These are phyloP conservation scores for Steccherinum ochraceum DNA, from an alignment of 768 basidiomycete species.

Conservation along the genomic window DNA sequence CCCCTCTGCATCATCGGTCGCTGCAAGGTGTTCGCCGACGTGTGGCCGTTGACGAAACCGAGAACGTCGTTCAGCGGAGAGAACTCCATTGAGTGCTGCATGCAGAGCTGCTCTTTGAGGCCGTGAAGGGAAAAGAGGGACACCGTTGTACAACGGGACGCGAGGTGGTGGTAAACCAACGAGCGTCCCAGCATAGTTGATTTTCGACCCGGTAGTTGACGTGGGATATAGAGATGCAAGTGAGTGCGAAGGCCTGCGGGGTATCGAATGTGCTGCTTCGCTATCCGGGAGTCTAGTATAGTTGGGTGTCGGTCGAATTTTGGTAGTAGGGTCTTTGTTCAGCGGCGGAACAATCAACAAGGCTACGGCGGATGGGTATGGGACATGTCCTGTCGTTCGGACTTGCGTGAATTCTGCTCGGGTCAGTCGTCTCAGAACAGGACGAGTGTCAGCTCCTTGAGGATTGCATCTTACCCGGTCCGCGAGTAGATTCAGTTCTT, in stretches of 20 bases:
- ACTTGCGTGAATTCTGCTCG: conserved; percentile 50
- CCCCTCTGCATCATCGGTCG: neutral
- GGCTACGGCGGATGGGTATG: conserved; percentile 53
- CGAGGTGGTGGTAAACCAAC: conserved; percentile 25
- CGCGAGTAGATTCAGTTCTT: conserved; percentile 62
- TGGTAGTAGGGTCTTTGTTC: conserved; percentile 45
- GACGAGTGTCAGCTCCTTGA: conserved; percentile 15
- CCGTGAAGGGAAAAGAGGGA: conserved; percentile 55
- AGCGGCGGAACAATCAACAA: conserved; percentile 64
- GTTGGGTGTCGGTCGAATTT: conserved; percentile 29
- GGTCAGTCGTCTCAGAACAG: conserved; percentile 59
- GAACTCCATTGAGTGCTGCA: conserved; percentile 37
- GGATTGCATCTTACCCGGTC: conserved; percentile 33
- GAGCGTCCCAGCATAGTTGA: conserved; percentile 12
- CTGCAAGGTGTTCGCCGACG: neutral
- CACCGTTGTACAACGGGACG: conserved; percentile 66
- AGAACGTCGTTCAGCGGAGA: conserved; percentile 39
- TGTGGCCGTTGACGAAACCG: conserved; percentile 11
- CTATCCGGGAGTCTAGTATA: conserved; percentile 3
- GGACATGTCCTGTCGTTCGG: conserved; percentile 38
- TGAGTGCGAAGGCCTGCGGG: conserved; percentile 17
- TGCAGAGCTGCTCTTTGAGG: conserved; percentile 58
- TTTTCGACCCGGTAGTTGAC: neutral
- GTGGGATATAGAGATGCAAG: conserved; percentile 23
- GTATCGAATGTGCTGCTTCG: neutral